Evolutionary conservation across 352 stramenopile genomes (phyloP), one percentile per base, ranked within the genome.

Genomic region (Halophytophthora polymorphica): DNA sequence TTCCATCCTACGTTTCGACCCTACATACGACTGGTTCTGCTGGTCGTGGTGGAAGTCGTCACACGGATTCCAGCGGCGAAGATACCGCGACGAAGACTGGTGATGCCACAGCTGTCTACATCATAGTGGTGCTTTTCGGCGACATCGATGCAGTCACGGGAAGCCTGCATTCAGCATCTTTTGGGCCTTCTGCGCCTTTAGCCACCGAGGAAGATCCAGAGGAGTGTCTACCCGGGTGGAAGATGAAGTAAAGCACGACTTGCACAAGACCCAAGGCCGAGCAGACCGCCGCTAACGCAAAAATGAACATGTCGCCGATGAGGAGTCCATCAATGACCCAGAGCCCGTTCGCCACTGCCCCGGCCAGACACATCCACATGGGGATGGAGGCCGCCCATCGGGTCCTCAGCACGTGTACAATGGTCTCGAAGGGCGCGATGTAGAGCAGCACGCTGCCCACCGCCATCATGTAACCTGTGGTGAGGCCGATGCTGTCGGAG

Each of bases 401-500:
- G 10, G 64, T 71, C 38, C 58, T 56, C 35, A 73, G 45, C 44
- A 77, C 64, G 35, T 56, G 66, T 13, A 50, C 64, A 36, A 77
- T 69, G 13, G 62, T 77, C 46, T 68, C 67, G 36, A 77, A 71
- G 4, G 67, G 64, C 1, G 60, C 69, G 5, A 69, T 37, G 47
- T 71, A 77, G 1, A 64, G 61, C 52, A 71, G 42, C 33, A 71
- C 31, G 35, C 62, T 64, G 17, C 44, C 58, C 15, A 68, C 34
- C 7, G 56, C 59, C 31, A 63, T 56, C 46, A 77, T 60, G 56
- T 71, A 71, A 23, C 67, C 67, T 21, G 56, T 38, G 14, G 64
- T 56, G 3, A 58, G 46, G 12, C 43, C 50, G 23, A 72, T 51
- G 28, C 57, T 31, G 33, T 31, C 19, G 21, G 19, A 47, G 10